These are phyloP conservation scores for Globisporangium abappressorium DNA, from an alignment of 352 stramenopile species.

Conservation along the genomic window DNA sequence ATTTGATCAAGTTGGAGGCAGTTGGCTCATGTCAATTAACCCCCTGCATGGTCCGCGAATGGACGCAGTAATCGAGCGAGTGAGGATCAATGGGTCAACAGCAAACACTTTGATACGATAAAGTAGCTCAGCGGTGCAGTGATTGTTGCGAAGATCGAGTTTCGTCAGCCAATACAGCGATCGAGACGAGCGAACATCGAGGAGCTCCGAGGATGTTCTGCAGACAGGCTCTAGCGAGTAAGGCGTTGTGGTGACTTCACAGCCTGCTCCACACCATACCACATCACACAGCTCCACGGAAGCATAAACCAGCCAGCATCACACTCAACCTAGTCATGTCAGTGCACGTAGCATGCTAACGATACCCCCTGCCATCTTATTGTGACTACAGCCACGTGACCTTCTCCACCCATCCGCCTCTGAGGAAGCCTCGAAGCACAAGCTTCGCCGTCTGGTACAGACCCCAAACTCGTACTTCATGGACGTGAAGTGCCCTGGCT, in stretches of 20 bases:
- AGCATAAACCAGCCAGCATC: background rate
- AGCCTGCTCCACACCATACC: background rate
- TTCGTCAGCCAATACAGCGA: background rate
- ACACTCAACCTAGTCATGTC: background rate
- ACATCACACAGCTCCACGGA: background rate
- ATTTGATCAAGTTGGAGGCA: background rate
- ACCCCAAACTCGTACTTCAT: slow-evolving; percentile 99
- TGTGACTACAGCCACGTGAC: slow-evolving; percentile 79
- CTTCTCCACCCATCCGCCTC: slow-evolving; percentile 96
- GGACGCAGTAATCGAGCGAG: background rate
- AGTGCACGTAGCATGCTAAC: slow-evolving; percentile 13
- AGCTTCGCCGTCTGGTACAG: slow-evolving; percentile 99
- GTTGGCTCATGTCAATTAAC: background rate
- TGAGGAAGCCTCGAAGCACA: slow-evolving; percentile 97
- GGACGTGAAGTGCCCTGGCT: slow-evolving; percentile 99
- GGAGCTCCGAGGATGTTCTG: background rate
- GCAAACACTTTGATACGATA: background rate
- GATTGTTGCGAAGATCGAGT: background rate
- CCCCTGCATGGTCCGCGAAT: background rate
- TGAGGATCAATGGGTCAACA: background rate
- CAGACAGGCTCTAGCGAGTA: background rate
- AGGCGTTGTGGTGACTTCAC: background rate
- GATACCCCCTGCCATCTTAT: background rate
- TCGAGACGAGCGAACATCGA: background rate
- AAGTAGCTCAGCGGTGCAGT: background rate